Conservation (phyloP, 805 yeast species). For the Candida ascalaphidarum region DNA sequence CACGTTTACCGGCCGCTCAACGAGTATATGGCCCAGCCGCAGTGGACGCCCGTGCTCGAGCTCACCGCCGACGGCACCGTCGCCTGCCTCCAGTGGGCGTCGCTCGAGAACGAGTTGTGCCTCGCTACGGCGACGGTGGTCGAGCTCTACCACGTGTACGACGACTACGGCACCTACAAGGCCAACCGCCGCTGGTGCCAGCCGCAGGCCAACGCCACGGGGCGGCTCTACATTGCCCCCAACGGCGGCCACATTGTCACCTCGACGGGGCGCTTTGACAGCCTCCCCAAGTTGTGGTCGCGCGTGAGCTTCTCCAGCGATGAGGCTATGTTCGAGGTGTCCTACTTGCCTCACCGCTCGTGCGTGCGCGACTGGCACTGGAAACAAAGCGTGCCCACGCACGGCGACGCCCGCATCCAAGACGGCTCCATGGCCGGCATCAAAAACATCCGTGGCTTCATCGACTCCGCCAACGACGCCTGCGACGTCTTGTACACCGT, state of each 20-base stretch:
- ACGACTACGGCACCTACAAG: slow-evolving; percentile 35
- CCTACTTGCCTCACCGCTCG: slow-evolving; percentile 56
- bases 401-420: slow-evolving; percentile 2
- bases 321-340: slow-evolving; percentile 55
- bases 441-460: slow-evolving; percentile 22
- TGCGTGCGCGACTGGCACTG: slow-evolving; percentile 30
- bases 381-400: slow-evolving; percentile 3
- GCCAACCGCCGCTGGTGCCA: slow-evolving; percentile 37
- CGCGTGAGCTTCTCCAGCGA: slow-evolving; percentile 58
- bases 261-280: slow-evolving; percentile 53
- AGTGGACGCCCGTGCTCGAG: slow-evolving; percentile 35
- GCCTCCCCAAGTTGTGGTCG: slow-evolving; percentile 70
- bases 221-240: slow-evolving; percentile 50
- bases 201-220: slow-evolving; percentile 54
- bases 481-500: slow-evolving; percentile 48
- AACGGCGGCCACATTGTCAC: slow-evolving; percentile 58
- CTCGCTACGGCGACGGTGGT: slow-evolving; percentile 48
- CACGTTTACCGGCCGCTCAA: slow-evolving; percentile 50
- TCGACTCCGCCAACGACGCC: slow-evolving; percentile 25
- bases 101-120: slow-evolving; percentile 43
- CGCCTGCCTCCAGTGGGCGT: slow-evolving; percentile 48
- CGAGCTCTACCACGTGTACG: slow-evolving; percentile 44
- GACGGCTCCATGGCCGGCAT: slow-evolving; percentile 26
- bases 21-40: slow-evolving; percentile 32
- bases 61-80: slow-evolving; percentile 14